Evolutionary conservation across 2,329 filamentous ascomycete genomes (phyloP).

Genomic region (Davidsoniella australis): DNA sequence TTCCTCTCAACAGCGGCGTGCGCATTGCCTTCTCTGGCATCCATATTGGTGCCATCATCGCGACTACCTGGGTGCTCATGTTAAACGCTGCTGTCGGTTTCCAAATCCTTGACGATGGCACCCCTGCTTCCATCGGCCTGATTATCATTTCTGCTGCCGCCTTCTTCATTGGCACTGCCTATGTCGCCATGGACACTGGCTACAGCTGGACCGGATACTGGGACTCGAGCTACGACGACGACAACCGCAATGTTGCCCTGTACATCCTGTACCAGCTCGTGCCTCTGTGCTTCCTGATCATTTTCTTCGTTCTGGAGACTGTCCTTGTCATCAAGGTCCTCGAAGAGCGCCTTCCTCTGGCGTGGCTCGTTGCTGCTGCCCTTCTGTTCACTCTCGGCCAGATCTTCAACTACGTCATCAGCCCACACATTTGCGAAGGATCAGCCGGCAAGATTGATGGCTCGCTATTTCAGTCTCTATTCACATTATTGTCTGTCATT

Average conservation of each 20-base stretch:
- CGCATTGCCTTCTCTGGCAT: slow-evolving; percentile 73
- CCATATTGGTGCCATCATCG: slow-evolving; percentile 77
- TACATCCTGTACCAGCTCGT: slow-evolving; percentile 89
- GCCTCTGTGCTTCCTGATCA: slow-evolving; percentile 74
- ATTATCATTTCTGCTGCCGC: slow-evolving; percentile 51
- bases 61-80: slow-evolving; percentile 79
- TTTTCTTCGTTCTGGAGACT: slow-evolving; percentile 70
- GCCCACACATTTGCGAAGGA: slow-evolving; percentile 73
- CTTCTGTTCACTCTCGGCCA: slow-evolving; percentile 83
- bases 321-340: slow-evolving; percentile 73
- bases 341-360: slow-evolving; percentile 81
- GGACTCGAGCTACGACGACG: slow-evolving; percentile 37
- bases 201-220: slow-evolving; percentile 73
- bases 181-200: slow-evolving; percentile 87
- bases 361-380: slow-evolving; percentile 59
- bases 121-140: slow-evolving; percentile 62
- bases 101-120: slow-evolving; percentile 87
- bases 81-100: slow-evolving; percentile 86
- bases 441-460: slow-evolving; percentile 80
- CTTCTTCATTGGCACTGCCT: slow-evolving; percentile 79
- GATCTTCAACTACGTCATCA: slow-evolving; percentile 90
- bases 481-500: slow-evolving; percentile 70
- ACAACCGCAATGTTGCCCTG: slow-evolving; percentile 64
- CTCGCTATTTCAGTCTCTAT: slow-evolving; percentile 79
- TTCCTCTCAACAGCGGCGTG: slow-evolving; percentile 55